Base-by-base conservation (phyloP, 306 rosid genomes). In the peach (Prunus persica) region DNA sequence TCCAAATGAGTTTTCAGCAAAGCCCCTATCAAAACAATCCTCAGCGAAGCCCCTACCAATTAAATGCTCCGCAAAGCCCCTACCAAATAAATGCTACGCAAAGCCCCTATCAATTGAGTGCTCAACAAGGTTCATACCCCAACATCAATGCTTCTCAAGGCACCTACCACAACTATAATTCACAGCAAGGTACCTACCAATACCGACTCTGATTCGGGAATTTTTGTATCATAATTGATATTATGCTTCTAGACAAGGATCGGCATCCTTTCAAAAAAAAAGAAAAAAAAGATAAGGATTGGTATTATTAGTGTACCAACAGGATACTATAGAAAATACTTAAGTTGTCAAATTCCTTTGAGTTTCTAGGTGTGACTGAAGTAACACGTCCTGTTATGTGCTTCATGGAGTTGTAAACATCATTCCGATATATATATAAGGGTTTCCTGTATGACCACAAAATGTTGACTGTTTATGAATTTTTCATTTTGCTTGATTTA, bases 51-150 rank as follows among this genome's bases (percentile, higher is more conserved):
- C 71, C 60, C n/a, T 55, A 72, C 72, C 73, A 28, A 15, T 63
- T 43, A 18, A 67, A 76, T 28, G 13, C 66, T 25, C 73, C 69
- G 43, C 75, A 57, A 43, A 24, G 76, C 71, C 74, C 79, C 11
- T 73, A 57, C 72, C 73, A 28, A 15, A 71, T 43, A 18, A 67
- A 76, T 28, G 13, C 66, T 25, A 73, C 69, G 28, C 75, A 68
- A 43, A 24, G 76, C 66, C 74, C 79, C 28, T 73, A 57, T 58
- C 68, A 58, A 61, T 62, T 65, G 70, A 74, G 56, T n/a, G 65
- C 67, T 57, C 83, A 67, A 46, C 83, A 71, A 56, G 81, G 83
- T 63, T 20, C 86, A 6, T 55, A 78, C 58, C 60, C 77, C n/a
- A 27, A 65, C 78, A 65, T 10, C 50, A 79, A 60, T 64, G 65